phyloP scores from a whole-genome alignment of 2,329 filamentous ascomycete genomes.

The Fusarium sp. region DNA sequence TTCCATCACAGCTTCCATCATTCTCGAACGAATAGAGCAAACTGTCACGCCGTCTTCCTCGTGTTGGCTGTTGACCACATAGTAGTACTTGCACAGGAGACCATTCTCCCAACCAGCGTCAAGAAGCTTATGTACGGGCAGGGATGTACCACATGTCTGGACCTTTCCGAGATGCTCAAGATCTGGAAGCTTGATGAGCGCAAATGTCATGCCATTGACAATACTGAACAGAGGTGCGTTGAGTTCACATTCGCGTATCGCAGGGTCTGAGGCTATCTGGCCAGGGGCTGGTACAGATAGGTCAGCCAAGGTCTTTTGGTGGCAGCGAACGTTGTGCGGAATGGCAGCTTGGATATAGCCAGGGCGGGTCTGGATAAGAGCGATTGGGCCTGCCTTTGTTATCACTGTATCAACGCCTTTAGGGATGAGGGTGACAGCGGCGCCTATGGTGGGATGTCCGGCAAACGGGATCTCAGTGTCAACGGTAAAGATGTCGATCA shows the following conservation, averaged over 20 bases:
- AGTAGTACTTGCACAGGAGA: constrained; percentile 69
- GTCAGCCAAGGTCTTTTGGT: constrained; percentile 57
- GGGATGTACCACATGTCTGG: constrained; percentile 48
- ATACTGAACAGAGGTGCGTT: constrained; percentile 67
- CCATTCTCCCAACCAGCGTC: constrained; percentile 67
- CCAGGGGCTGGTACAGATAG: constrained; percentile 41
- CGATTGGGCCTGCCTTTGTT: constrained; percentile 68
- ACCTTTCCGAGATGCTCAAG: constrained; percentile 66
- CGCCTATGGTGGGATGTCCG: constrained; percentile 71
- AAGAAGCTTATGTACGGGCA: constrained; percentile 52
- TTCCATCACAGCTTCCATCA: constrained; percentile 65
- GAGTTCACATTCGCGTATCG: constrained; percentile 52
- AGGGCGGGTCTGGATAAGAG: constrained; percentile 53
- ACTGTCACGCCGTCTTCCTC: constrained; percentile 44
- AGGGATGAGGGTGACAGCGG: constrained; percentile 60
- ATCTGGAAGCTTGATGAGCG: constrained; percentile 70
- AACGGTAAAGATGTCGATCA: constrained; percentile 69
- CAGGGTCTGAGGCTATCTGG: constrained; percentile 45
- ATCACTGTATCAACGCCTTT: constrained; percentile 56
- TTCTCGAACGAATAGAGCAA: constrained; percentile 64
- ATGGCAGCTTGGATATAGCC: constrained; percentile 69
- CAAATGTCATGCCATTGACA: constrained; percentile 79
- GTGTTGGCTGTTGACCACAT: constrained; percentile 56
- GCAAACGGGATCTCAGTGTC: constrained; percentile 68
- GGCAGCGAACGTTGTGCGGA: constrained; percentile 74